Evolutionary conservation across 441 rosid genomes (phyloP).

Genomic region (Adansonia madagascariensis): DNA sequence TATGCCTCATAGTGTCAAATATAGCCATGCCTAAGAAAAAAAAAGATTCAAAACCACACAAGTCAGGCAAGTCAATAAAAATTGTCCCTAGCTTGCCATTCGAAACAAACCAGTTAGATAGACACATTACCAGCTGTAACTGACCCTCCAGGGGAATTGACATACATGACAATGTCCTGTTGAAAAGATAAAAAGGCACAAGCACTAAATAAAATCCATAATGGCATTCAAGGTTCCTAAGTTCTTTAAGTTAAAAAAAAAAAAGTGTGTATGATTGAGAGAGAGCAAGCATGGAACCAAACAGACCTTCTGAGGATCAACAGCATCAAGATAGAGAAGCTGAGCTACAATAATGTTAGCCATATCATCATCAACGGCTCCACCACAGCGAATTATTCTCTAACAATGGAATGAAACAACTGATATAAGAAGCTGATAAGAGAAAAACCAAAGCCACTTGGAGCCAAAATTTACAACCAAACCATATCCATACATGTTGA

Average conservation of each 20-base stretch:
- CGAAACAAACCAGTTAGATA: constrained; percentile 10
- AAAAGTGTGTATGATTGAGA: not conserved
- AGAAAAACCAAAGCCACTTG: not conserved
- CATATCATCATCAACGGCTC: constrained; percentile 98
- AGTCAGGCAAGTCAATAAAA: constrained; percentile 25
- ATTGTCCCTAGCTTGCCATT: not conserved
- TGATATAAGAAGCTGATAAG: constrained; percentile 18
- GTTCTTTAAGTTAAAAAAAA: not conserved
- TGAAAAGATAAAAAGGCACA: constrained; percentile 22
- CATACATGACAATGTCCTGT: constrained; percentile 97
- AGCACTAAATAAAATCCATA: constrained; percentile 19
- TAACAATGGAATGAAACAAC: constrained; percentile 32
- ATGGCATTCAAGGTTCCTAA: not conserved
- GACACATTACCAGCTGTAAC: constrained; percentile 89
- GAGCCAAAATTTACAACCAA: constrained; percentile 16
- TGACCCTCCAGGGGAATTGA: constrained; percentile 98
- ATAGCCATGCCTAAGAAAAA: constrained; percentile 78
- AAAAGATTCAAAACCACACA: constrained; percentile 14
- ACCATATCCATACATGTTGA: constrained; percentile 58
- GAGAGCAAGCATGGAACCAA: constrained; percentile 15
- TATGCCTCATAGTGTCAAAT: constrained; percentile 95
- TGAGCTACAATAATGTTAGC: constrained; percentile 94
- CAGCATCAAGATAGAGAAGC: constrained; percentile 93
- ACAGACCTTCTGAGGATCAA: constrained; percentile 83
- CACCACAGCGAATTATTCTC: constrained; percentile 98